Evolutionary conservation across 2,329 filamentous ascomycete species (phyloP).

Genomic region (Clonostachys byssicola): DNA sequence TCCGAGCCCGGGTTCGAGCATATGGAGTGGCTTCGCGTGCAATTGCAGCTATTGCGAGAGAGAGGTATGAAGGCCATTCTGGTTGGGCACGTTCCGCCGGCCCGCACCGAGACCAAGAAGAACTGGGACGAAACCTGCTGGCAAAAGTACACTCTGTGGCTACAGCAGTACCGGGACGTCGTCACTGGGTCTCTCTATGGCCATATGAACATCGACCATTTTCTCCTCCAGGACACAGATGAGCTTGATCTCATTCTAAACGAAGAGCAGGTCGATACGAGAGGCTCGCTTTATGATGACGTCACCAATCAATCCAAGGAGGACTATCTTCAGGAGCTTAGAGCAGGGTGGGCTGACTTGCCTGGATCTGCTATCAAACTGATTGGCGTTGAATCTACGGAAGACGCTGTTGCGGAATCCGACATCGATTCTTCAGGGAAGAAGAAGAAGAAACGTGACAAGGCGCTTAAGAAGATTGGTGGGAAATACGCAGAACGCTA

Average conservation of each 20-base stretch:
- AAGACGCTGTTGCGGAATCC: slow-evolving; percentile 11
- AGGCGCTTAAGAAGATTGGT: slow-evolving; percentile 58
- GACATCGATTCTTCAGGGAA: slow-evolving; percentile 11
- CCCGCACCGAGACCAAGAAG: slow-evolving; percentile 77
- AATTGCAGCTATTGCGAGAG: slow-evolving; percentile 77
- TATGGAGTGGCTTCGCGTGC: slow-evolving; percentile 91
- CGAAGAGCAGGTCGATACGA: slow-evolving; percentile 15
- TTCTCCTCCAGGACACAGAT: slow-evolving; percentile 82
- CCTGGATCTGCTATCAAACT: slow-evolving; percentile 43
- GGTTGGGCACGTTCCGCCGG: slow-evolving; percentile 91
- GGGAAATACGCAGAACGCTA: slow-evolving; percentile 83
- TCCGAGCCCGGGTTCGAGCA: slow-evolving; percentile 89
- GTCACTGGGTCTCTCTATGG: slow-evolving; percentile 77
- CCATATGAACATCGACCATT: slow-evolving; percentile 99
- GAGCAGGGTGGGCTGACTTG: slow-evolving; percentile 72
- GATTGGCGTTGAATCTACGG: slow-evolving; percentile 12
- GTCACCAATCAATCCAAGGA: slow-evolving; percentile 57
- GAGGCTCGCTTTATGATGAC: slow-evolving; percentile 36
- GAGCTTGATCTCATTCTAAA: slow-evolving; percentile 61
- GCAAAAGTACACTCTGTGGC: slow-evolving; percentile 94
- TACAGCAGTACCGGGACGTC: slow-evolving; percentile 86
- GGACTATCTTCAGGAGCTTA: slow-evolving; percentile 74
- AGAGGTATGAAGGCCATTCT: slow-evolving; percentile 92
- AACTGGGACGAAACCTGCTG: slow-evolving; percentile 97
- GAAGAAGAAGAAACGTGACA: slow-evolving; percentile 44